These are phyloP conservation scores for Phycomyces blakesleeanus DNA, from an alignment of 192 early-diverging fungal genomes.

Conservation along the genomic window DNA sequence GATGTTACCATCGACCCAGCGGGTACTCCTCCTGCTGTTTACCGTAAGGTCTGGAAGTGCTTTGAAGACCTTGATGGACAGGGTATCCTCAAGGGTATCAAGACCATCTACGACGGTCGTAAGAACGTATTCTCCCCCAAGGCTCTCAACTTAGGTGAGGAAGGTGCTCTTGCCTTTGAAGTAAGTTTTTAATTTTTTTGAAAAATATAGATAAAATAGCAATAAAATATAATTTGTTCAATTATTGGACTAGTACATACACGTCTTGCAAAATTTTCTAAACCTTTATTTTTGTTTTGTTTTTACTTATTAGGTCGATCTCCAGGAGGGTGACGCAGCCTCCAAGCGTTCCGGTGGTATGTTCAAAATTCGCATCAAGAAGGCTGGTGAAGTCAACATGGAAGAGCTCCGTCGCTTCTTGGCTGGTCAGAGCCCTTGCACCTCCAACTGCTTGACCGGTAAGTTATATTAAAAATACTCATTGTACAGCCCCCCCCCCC, in stretches of 20 bases:
- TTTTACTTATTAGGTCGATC: constrained; percentile 34
- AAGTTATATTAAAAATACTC: background rate
- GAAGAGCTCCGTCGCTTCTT: constrained; percentile 52
- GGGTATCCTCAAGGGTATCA: constrained; percentile 52
- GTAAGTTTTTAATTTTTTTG: constrained; percentile 30
- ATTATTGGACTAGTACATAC: no score
- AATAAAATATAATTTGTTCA: no score
- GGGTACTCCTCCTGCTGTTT: constrained; percentile 77
- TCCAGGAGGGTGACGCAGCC: constrained; percentile 36
- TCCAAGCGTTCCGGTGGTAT: constrained; percentile 37
- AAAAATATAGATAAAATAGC: no score
- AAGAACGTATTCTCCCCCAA: constrained; percentile 69
- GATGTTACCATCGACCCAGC: constrained; percentile 74
- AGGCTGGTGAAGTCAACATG: constrained; percentile 64
- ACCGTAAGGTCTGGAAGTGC: constrained; percentile 61
- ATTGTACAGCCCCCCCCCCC: background rate
- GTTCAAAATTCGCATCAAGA: constrained; percentile 65
- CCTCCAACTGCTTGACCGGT: constrained; percentile 42
- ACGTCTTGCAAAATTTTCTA: no score
- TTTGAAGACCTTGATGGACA: constrained; percentile 50
- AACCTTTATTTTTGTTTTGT: no score
- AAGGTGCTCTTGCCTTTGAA: constrained; percentile 56
- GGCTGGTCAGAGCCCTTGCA: constrained; percentile 36
- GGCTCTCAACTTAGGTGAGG: constrained; percentile 57
- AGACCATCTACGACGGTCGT: constrained; percentile 80